phyloP scores from a whole-genome alignment of 2,329 filamentous ascomycete genomes.

The Cercospora canescens region DNA sequence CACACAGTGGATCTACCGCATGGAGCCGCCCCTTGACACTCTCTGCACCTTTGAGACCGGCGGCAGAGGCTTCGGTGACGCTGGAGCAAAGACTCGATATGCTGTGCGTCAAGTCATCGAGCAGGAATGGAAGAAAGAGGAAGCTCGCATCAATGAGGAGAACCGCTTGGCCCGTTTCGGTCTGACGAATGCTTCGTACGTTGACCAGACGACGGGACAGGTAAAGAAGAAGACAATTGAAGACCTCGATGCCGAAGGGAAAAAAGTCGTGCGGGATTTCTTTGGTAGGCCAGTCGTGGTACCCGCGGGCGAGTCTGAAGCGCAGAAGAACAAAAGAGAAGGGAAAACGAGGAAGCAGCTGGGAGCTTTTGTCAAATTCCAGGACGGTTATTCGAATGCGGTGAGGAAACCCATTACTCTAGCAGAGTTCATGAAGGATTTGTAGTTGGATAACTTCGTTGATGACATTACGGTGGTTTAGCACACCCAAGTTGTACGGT shows the following conservation, averaged over 20 bases:
- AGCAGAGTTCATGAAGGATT: slow-evolving; percentile 70
- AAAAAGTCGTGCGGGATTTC: slow-evolving; percentile 71
- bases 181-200: slow-evolving; percentile 39
- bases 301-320: slow-evolving; percentile 39
- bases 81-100: slow-evolving; percentile 73
- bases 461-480: not conserved
- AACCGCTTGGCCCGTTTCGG: slow-evolving; percentile 66
- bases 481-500: too few relatives aligned
- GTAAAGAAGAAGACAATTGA: slow-evolving; percentile 14
- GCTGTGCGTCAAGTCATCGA: slow-evolving; percentile 91
- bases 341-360: slow-evolving; percentile 60
- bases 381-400: slow-evolving; percentile 90
- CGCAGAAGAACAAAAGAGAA: slow-evolving; percentile 38
- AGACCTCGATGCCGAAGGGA: slow-evolving; percentile 35
- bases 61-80: slow-evolving; percentile 50
- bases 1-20: slow-evolving; percentile 74
- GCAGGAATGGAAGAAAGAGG: slow-evolving; percentile 79
- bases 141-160: slow-evolving; percentile 64
- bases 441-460: slow-evolving; percentile 35
- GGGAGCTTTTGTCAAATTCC: slow-evolving; percentile 89
- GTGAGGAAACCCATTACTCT: slow-evolving; percentile 84
- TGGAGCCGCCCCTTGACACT: slow-evolving; percentile 89
- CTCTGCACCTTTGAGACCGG: slow-evolving; percentile 74
- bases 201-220: slow-evolving; percentile 14
- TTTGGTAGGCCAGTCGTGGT: slow-evolving; percentile 71